Evolutionary conservation across 2,329 filamentous ascomycete genomes (phyloP).

Genomic region (Colletotrichum simmondsii): DNA sequence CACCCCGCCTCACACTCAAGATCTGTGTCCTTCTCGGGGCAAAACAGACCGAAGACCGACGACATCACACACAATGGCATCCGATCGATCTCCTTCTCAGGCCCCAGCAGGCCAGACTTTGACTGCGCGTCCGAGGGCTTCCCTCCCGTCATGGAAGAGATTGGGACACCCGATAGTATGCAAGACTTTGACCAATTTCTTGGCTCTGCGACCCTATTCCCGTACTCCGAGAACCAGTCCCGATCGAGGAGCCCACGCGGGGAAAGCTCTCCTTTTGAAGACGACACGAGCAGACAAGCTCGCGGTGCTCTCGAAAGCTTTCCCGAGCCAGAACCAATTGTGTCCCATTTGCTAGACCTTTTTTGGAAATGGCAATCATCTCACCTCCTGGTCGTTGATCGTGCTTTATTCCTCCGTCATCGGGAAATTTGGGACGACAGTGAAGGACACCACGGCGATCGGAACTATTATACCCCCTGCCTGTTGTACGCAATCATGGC

Average conservation of each 20-base stretch:
- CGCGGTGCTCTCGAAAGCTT: not conserved
- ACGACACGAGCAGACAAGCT: not conserved
- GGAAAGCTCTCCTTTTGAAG: not conserved
- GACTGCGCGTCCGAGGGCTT: not conserved
- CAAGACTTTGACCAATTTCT: constrained; percentile 3
- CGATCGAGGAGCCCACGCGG: not conserved
- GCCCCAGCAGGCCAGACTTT: not conserved
- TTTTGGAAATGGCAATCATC: constrained; percentile 29
- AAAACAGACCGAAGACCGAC: not conserved
- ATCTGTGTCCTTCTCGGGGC: constrained; percentile 18
- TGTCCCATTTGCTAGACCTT: constrained; percentile 20
- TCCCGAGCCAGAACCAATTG: constrained; percentile 31
- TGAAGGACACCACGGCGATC: not conserved
- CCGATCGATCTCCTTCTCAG: constrained; percentile 23
- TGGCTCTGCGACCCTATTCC: constrained; percentile 10
- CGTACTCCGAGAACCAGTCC: not conserved
- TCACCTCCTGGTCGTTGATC: constrained; percentile 16
- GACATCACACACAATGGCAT: not conserved
- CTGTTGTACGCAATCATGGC: constrained; percentile 21
- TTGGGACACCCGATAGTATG: not conserved
- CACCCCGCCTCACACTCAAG: not conserved
- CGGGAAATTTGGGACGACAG: constrained; percentile 19
- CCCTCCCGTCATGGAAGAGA: constrained; percentile 3
- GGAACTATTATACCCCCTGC: constrained; percentile 5
- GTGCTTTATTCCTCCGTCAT: constrained; percentile 1